Base-by-base conservation (phyloP, 2,329 filamentous ascomycete genomes). In the Colletotrichum sp. region DNA sequence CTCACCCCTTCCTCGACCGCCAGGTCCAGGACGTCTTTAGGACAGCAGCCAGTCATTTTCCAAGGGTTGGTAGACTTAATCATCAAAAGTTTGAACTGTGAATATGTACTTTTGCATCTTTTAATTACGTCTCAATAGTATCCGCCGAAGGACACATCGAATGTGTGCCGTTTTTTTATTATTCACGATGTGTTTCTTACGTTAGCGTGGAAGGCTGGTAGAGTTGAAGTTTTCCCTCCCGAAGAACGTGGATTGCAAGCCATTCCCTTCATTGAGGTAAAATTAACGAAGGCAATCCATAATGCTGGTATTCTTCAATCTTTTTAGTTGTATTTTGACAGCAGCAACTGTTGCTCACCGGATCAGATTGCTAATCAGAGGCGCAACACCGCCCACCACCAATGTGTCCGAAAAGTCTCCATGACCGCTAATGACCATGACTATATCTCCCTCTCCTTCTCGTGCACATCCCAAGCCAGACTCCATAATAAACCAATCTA, bases 341-440 rank as follows among this genome's bases (percentile, higher is more conserved):
- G 12, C 12, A 16, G 4, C 12, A 19, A 8, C 15, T 9, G 2
- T 59, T 30, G 19, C 55, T 30, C 55, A 7, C 15, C 16, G 25
- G 5, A 27, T 4, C 55, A 59, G 22, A 1, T 59, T 27, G 55
- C 15, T 59, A 28, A 59, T 59, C 27, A 12, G 55, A 59, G 0
- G 55, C 55, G 55, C 25, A 30, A 16, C 1, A 61, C 0, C 27
- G 19, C 59, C 28, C 0, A 19, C 59, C 3, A 13, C 2, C 55
- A 73, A 73, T 22, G 71, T 63, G 3, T n/a, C 66, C 71, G 71
- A 70, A 70, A 70, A 73, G 71, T 64, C 66, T 73, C 39, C 66
- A 73, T 34, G 30, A 5, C 32, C 57, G 25, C 15, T 66, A 7
- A 4, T 3, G 6, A 28, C 8, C 9, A 36, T 7, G 25, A 28